These are phyloP conservation scores for Penicillium maclennaniae DNA, from an alignment of 495 filamentous ascomycete genomes.

Conservation along the genomic window DNA sequence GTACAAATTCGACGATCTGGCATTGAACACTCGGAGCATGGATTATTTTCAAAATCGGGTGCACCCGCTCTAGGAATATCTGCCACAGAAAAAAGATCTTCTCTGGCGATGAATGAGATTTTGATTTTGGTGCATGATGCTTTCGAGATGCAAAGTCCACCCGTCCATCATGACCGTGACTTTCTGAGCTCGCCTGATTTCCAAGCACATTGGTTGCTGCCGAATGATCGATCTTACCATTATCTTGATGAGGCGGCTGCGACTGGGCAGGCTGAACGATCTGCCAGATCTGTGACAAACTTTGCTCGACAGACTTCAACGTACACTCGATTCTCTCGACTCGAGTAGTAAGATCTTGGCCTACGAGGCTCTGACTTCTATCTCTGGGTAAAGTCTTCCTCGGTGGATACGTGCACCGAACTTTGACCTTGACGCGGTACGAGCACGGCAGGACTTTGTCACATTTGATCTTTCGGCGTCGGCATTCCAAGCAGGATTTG, in stretches of 20 bases:
- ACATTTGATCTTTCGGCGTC: slow-evolving; percentile 54
- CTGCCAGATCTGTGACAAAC: slow-evolving; percentile 9
- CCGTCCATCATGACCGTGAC: no score
- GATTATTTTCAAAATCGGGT: slow-evolving; percentile 28
- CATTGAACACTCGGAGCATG: slow-evolving; percentile 22
- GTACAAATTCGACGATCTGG: slow-evolving; percentile 7
- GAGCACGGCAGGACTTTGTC: slow-evolving; percentile 46
- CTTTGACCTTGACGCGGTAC: slow-evolving; percentile 38
- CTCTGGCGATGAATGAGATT: slow-evolving; percentile 3
- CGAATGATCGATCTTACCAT: not conserved
- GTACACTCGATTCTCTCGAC: slow-evolving; percentile 14
- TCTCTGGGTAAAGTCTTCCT: not conserved
- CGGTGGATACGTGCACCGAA: slow-evolving; percentile 21
- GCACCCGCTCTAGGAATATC: slow-evolving; percentile 21
- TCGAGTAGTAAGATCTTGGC: slow-evolving; percentile 2
- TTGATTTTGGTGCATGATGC: no score
- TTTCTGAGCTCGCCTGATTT: no score
- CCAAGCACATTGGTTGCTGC: no score
- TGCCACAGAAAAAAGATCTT: slow-evolving; percentile 22
- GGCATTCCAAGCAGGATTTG: slow-evolving; percentile 48
- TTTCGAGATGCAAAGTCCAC: no score
- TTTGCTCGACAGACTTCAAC: slow-evolving; percentile 2
- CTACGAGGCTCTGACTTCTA: not conserved
- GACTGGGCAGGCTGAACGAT: slow-evolving; percentile 1
- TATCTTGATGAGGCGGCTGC: not conserved